These are phyloP conservation scores for Epichloe elymi DNA, from an alignment of 2,329 filamentous ascomycete species.

Conservation along the genomic window DNA sequence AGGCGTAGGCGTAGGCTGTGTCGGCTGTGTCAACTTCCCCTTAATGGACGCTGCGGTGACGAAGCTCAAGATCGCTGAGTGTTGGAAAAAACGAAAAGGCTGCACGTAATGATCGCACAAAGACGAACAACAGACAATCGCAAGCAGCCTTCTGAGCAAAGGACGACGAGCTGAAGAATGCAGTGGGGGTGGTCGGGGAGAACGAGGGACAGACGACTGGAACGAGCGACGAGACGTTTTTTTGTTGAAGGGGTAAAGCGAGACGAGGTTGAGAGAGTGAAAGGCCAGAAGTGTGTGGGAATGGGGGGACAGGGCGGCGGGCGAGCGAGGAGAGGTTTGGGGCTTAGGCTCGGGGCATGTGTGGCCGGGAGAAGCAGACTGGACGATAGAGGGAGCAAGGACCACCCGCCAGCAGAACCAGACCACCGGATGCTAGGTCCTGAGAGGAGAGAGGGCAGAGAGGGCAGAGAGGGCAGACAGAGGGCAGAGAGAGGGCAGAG, in stretches of 20 bases:
- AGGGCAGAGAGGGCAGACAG: too few relatives aligned
- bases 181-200: conserved; percentile 16
- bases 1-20: background rate
- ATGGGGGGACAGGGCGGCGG: conserved; percentile 3
- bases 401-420: background rate
- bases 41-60: background rate
- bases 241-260: conserved; percentile 23
- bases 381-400: background rate
- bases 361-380: background rate
- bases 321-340: conserved; percentile 5
- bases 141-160: conserved; percentile 4
- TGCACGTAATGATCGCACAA: conserved; percentile 1
- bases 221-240: conserved; percentile 25
- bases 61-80: background rate
- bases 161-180: conserved; percentile 9
- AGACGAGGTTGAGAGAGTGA: conserved; percentile 12
- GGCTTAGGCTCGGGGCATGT: background rate
- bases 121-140: background rate
- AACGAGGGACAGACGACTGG: conserved; percentile 24
- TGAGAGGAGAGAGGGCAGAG: too few relatives aligned
- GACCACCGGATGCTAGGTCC: background rate
- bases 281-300: background rate
- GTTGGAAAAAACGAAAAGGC: background rate
- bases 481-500: too few relatives aligned
- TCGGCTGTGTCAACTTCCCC: background rate